Conservation (phyloP, 257 asterid genomes). For the Solanum sitiens region DNA sequence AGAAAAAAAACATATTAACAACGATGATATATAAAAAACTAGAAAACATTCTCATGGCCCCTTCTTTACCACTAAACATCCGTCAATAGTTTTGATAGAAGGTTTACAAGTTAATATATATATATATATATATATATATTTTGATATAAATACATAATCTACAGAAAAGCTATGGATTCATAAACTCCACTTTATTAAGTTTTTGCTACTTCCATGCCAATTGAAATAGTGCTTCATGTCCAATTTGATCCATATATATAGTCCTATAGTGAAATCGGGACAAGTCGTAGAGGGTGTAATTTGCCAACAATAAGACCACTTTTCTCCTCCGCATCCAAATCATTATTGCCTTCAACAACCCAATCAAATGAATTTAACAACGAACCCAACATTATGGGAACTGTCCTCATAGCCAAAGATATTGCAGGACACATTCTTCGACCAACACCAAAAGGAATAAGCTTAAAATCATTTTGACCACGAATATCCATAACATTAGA, state of each 20-base stretch:
- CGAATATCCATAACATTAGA: constrained; percentile 33
- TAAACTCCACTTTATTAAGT: not conserved
- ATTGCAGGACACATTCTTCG: constrained; percentile 27
- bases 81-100: too few species aligned
- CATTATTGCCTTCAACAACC: not conserved
- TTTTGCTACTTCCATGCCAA: not conserved
- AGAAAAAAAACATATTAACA: not conserved
- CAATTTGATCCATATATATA: not conserved
- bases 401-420: not conserved
- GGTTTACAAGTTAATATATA: too few species aligned
- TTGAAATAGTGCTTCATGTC: not conserved
- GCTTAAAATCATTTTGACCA: constrained; percentile 43
- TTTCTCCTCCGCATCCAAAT: not conserved
- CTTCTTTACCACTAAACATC: too few species aligned
- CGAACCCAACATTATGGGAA: not conserved
- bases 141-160: too few species aligned
- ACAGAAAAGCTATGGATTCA: fast-evolving
- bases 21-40: too few species aligned
- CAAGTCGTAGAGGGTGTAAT: not conserved
- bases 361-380: not conserved
- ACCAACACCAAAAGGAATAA: constrained; percentile 52
- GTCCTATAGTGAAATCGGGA: not conserved
- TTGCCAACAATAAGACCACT: not conserved
- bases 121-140: too few species aligned
- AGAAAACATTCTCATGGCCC: too few species aligned